Conservation (phyloP, 2,329 filamentous ascomycete genomes). For the Monosporascus cannonballus region DNA sequence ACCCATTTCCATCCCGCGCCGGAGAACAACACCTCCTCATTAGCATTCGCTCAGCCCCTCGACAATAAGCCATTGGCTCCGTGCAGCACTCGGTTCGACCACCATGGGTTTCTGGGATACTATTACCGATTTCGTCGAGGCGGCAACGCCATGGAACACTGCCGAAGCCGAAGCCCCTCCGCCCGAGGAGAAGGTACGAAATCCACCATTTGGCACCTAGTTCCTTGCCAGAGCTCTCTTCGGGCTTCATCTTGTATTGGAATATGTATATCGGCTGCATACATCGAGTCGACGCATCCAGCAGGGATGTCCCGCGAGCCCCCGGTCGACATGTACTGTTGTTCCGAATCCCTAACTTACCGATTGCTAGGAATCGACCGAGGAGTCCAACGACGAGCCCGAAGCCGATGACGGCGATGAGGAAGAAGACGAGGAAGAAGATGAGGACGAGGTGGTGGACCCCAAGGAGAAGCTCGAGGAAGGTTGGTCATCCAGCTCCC, state of each 20-base stretch:
- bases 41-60: constrained; percentile 26
- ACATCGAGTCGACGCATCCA: no score
- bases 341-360: no score
- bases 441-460: constrained; percentile 77
- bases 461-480: constrained; percentile 85
- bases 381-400: constrained; percentile 40
- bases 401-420: constrained; percentile 51
- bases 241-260: no score
- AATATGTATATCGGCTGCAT: no score
- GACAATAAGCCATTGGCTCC: constrained; percentile 33
- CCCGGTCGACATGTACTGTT: no score
- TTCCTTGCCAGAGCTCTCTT: no score
- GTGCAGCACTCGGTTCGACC: constrained; percentile 31
- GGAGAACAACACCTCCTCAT: constrained; percentile 22
- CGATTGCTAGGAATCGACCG: constrained; percentile 31
- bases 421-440: constrained; percentile 71
- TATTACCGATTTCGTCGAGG: constrained; percentile 58
- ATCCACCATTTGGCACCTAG: constrained; percentile 12
- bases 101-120: constrained; percentile 64
- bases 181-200: constrained; percentile 55
- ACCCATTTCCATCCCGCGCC: constrained; percentile 18
- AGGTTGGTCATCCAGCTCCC: constrained; percentile 56
- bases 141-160: constrained; percentile 58
- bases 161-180: constrained; percentile 62
- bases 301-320: no score